These are phyloP conservation scores for Clarireedia homoeocarpa DNA, from an alignment of 2,329 filamentous ascomycete genomes.

Conservation along the genomic window DNA sequence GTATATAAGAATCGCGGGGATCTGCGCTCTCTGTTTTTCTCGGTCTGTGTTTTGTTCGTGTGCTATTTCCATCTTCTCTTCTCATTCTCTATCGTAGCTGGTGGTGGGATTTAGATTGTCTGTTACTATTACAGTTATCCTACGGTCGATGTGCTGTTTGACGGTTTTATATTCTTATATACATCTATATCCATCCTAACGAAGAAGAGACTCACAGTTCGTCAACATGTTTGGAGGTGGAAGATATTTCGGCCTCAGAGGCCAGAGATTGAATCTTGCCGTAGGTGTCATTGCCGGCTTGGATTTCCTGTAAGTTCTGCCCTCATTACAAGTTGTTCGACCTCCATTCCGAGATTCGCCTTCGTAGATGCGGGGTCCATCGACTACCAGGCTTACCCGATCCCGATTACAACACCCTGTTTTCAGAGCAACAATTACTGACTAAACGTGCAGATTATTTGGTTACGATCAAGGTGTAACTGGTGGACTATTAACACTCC, in stretches of 20 bases:
- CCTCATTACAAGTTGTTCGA: not conserved
- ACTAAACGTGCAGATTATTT: conserved; percentile 27
- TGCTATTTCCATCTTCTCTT: no score
- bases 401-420: not conserved
- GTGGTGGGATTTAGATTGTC: no score
- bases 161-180: not conserved
- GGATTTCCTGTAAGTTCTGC: conserved; percentile 53
- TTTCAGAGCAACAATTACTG: not conserved
- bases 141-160: no score
- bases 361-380: no score
- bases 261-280: conserved; percentile 57
- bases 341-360: not conserved
- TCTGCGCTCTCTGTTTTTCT: no score
- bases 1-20: no score
- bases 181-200: not conserved
- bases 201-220: not conserved
- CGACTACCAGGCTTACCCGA: not conserved
- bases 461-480: conserved; percentile 37
- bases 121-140: no score
- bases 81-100: no score
- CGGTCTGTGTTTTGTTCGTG: no score
- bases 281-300: conserved; percentile 65
- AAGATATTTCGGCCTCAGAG: conserved; percentile 57
- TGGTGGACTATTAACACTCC: conserved; percentile 34
- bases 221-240: conserved; percentile 14